Evolutionary conservation across 163 green algal species (phyloP).

Genomic region (Botryococcus braunii): DNA sequence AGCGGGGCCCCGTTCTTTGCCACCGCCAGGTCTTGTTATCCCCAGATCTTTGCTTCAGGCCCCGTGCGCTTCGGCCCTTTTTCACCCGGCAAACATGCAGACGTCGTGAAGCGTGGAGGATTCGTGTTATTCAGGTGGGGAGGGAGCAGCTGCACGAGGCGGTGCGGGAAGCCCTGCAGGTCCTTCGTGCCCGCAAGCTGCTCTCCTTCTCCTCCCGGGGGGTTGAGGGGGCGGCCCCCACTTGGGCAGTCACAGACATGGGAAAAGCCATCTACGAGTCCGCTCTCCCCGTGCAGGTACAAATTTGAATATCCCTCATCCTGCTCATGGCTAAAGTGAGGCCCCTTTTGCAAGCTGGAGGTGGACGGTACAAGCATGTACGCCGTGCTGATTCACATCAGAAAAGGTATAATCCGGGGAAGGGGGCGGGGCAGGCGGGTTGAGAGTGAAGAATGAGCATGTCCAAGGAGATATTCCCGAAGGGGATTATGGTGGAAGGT

Average conservation of each 20-base stretch:
- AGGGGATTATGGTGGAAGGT: too few relatives aligned
- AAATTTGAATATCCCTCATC: conserved; percentile 31
- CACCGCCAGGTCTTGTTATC: too few relatives aligned
- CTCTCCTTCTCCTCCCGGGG: conserved; percentile 11
- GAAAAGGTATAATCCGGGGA: background rate
- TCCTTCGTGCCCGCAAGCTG: conserved; percentile 5
- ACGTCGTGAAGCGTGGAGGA: too few relatives aligned
- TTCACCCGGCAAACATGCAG: too few relatives aligned
- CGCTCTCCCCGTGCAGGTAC: conserved; percentile 29
- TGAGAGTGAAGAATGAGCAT: background rate
- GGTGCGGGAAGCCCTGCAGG: background rate
- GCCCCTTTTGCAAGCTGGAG: too few relatives aligned
- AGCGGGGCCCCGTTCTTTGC: too few relatives aligned
- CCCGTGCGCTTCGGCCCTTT: too few relatives aligned
- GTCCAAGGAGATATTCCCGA: too few relatives aligned
- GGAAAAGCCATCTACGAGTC: conserved; percentile 45
- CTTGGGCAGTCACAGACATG: conserved; percentile 25
- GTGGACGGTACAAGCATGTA: conserved; percentile 1
- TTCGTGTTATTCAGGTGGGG: background rate
- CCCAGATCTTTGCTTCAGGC: too few relatives aligned
- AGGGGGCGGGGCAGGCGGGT: too few relatives aligned
- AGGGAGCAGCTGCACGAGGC: background rate
- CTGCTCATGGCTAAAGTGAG: conserved; percentile 15
- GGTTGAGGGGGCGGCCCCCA: background rate
- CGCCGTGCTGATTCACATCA: background rate